Evolutionary conservation across 2,329 filamentous ascomycete genomes (phyloP).

Genomic region (Cyphellophora attinorum): DNA sequence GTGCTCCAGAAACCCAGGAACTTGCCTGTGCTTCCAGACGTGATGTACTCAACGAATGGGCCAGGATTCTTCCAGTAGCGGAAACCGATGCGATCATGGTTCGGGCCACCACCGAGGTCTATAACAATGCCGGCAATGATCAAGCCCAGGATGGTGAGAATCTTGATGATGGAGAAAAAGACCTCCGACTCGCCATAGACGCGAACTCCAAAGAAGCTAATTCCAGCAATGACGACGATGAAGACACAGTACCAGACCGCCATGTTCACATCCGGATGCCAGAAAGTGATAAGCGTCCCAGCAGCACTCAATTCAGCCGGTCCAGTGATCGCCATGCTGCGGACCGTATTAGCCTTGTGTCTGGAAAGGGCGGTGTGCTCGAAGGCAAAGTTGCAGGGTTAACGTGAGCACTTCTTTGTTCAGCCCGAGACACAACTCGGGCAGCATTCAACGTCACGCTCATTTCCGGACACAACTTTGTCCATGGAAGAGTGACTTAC

Average conservation of each 20-base stretch:
- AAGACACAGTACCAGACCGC: constrained; percentile 39
- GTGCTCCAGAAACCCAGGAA: constrained; percentile 45
- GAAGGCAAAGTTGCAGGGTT: too few relatives aligned
- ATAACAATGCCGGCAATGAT: constrained; percentile 45
- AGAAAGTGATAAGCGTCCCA: constrained; percentile 56
- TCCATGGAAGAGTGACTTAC: too few relatives aligned
- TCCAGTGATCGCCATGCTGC: constrained; percentile 39
- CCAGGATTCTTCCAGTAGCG: constrained; percentile 41
- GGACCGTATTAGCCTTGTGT: too few relatives aligned
- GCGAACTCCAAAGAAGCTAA: constrained; percentile 39
- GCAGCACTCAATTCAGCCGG: constrained; percentile 45
- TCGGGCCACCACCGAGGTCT: constrained; percentile 48
- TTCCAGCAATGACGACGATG: constrained; percentile 25
- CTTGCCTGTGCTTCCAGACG: constrained; percentile 35
- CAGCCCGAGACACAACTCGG: too few relatives aligned
- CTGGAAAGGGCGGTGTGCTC: too few relatives aligned
- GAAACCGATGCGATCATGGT: constrained; percentile 40
- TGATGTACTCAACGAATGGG: constrained; percentile 40
- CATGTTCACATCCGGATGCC: constrained; percentile 36
- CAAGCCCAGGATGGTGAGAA: constrained; percentile 42
- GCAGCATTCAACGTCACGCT: too few relatives aligned
- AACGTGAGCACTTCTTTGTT: too few relatives aligned
- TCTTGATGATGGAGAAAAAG: constrained; percentile 38
- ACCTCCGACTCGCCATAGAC: constrained; percentile 48
- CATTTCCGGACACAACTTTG: too few relatives aligned